Base-by-base conservation (phyloP, 768 basidiomycete species). In the Favolaschia claudopus region DNA sequence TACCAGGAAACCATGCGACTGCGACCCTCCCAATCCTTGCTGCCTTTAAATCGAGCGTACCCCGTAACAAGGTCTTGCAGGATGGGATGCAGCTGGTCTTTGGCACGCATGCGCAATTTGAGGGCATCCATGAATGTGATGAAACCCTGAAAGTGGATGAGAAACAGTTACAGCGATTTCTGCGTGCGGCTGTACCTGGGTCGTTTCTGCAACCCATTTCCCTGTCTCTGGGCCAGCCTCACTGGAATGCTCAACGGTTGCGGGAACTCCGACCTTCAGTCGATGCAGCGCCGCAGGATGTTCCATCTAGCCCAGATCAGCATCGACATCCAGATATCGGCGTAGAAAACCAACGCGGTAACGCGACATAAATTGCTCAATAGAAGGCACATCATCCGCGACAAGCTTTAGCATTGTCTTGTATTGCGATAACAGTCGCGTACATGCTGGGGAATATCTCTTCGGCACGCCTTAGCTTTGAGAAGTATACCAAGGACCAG, bases 111-210 rank as follows among this genome's bases (percentile, higher is more conserved):
- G 10, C 91, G 88, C 46, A 99, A 81, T 69, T 95, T 96, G 25
- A 99, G 81, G 1, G 95, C 96, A 66, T 99, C 97, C 93, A 99
- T 97, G 64, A 99, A 96, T 0, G 96, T 99, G 64, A 99, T 99
- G 62, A 99, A 99, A 72, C 89, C 91, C 95, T 98, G 67, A 1
- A 55, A 24, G 7, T 13, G 15, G 10, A n/a, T 40, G 36, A 44
- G 40, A 5, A 31, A 55, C 2, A 66, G 46, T 5, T 1, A 37
- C 19, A 20, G 32, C 55, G 37, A 36, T 19, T n/a, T 20, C 34
- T 1, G 28, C 10, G 13, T 43, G 13, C n/a, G 40, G 14, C 67
- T 74, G 42, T 32, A 93, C 96, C 84, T 96, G 93, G 0, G 96
- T 99, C 6, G 96, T 98, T 74, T 98, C 94, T 9, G 96, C 96